Evolutionary conservation across 2,329 filamentous ascomycete species (phyloP).

Genomic region (Penicillium sp.): DNA sequence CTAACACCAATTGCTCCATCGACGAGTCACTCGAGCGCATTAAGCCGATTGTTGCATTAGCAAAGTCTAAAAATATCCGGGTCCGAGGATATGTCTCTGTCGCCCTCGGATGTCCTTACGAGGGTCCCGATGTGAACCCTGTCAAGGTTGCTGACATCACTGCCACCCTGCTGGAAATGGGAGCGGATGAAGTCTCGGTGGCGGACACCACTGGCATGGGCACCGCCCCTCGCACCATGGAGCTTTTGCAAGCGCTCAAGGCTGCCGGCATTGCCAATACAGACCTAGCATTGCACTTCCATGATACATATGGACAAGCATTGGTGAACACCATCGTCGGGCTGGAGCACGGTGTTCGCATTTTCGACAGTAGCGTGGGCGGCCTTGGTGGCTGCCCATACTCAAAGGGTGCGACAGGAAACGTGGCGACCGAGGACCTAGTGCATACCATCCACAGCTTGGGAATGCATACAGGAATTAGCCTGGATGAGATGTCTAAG

Average conservation of each 20-base stretch:
- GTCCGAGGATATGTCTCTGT: constrained; percentile 67
- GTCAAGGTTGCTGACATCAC: constrained; percentile 63
- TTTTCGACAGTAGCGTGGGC: constrained; percentile 65
- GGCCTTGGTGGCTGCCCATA: constrained; percentile 67
- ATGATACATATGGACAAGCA: constrained; percentile 67
- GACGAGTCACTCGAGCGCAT: constrained; percentile 62
- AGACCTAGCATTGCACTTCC: constrained; percentile 65
- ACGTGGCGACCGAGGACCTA: constrained; percentile 65
- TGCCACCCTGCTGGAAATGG: constrained; percentile 63
- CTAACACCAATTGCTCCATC: constrained; percentile 67
- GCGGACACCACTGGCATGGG: constrained; percentile 70
- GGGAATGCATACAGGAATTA: constrained; percentile 61
- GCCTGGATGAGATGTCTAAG: constrained; percentile 55
- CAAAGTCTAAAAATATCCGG: constrained; percentile 56
- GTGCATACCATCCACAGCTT: constrained; percentile 62
- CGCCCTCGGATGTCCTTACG: constrained; percentile 66
- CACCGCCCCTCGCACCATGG: constrained; percentile 61
- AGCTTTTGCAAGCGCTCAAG: constrained; percentile 59
- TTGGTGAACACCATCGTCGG: constrained; percentile 64
- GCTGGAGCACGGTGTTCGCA: constrained; percentile 63
- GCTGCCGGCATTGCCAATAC: constrained; percentile 61
- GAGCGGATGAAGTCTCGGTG: constrained; percentile 65
- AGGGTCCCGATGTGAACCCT: constrained; percentile 62
- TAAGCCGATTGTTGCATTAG: constrained; percentile 58
- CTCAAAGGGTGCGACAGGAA: constrained; percentile 66